Conservation (phyloP, 441 rosid genomes). For the Populus tomentosa region DNA sequence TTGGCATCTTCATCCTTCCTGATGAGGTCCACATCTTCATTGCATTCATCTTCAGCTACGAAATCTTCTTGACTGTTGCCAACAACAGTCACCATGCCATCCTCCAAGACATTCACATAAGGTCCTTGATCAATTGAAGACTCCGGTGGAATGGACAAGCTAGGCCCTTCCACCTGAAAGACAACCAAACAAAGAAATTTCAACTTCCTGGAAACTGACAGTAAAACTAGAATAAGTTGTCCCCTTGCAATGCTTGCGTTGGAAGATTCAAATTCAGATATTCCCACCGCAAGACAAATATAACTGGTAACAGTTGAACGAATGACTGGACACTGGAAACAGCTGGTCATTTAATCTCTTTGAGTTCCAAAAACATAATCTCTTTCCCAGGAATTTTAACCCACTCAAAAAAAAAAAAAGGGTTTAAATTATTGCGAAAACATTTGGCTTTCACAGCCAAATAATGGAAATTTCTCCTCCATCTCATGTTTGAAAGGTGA, state of each 20-base stretch:
- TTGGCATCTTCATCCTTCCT: conserved; percentile 15
- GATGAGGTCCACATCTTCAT: conserved; percentile 6
- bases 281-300: neutral
- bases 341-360: neutral
- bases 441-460: neutral
- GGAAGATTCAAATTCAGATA: no score
- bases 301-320: neutral
- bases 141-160: conserved; percentile 20
- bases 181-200: neutral
- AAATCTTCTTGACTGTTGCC: conserved; percentile 26
- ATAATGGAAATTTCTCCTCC: neutral
- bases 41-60: conserved; percentile 17
- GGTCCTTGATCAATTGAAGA: conserved; percentile 60
- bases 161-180: conserved; percentile 35
- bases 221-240: neutral
- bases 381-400: neutral
- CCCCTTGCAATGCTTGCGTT: neutral
- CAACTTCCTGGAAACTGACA: neutral
- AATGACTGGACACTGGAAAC: neutral
- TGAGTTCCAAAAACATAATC: neutral
- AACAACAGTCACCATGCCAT: conserved; percentile 55
- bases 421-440: neutral
- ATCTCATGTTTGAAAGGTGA: neutral
- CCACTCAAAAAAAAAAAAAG: neutral
- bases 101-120: conserved; percentile 44